Conservation (phyloP, 2,329 filamentous ascomycete species). For the Aspergillus luchuensis region DNA sequence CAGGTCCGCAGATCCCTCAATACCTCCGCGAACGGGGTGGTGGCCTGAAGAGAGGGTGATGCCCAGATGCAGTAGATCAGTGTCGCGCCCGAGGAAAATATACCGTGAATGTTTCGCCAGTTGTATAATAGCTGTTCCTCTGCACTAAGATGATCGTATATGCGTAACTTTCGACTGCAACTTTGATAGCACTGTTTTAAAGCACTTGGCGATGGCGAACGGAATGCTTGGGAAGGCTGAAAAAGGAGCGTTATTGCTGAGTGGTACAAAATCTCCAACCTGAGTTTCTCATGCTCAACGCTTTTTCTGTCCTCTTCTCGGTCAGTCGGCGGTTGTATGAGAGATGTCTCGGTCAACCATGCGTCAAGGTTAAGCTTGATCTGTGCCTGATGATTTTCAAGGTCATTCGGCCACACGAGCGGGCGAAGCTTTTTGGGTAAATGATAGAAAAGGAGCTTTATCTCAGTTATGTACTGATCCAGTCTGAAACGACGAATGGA, state of each 20-base stretch:
- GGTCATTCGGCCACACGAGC: conserved; percentile 26
- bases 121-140: conserved; percentile 33
- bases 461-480: conserved; percentile 29
- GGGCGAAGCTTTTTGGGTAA: conserved; percentile 21
- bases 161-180: conserved; percentile 28
- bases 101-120: conserved; percentile 44
- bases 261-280: conserved; percentile 38
- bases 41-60: conserved; percentile 30
- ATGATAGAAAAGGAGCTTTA: conserved; percentile 33
- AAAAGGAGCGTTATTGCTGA: conserved; percentile 37
- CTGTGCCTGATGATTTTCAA: conserved; percentile 17
- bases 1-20: conserved; percentile 35
- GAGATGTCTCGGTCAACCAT: conserved; percentile 21
- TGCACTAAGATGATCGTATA: conserved; percentile 37
- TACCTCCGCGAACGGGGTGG: conserved; percentile 24
- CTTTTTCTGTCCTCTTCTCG: conserved; percentile 9
- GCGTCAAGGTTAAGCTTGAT: conserved; percentile 26
- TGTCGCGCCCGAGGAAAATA: conserved; percentile 43
- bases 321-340: background rate
- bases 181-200: conserved; percentile 36
- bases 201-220: conserved; percentile 30
- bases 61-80: conserved; percentile 45
- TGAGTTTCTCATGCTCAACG: conserved; percentile 23
- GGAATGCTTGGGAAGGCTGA: conserved; percentile 42
- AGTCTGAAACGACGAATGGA: conserved; percentile 32